Base-by-base conservation (phyloP, 2,329 filamentous ascomycete species). In the Claviceps sorghi region DNA sequence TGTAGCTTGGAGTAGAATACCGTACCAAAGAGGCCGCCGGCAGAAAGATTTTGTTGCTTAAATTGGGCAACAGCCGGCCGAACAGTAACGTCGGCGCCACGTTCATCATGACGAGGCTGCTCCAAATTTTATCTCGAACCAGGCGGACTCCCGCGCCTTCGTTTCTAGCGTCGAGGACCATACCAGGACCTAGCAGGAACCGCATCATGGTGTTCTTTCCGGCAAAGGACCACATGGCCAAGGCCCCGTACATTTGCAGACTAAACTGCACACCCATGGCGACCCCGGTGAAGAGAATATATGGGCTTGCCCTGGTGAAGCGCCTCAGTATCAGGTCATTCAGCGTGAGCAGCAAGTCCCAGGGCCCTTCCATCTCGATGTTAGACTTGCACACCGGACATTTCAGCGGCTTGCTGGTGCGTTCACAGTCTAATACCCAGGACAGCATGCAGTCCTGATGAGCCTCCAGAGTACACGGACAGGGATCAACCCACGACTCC, bases 351-450 rank as follows among this genome's bases (percentile, higher is more conserved):
- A 93, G 68, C 22, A 79, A 72, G 62, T 90, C 89, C 61, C 77
- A 79, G 15, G 86, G 86, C 48, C 90, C 82, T 49, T 84, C 78
- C 30, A 97, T 74, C 50, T 78, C 72, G 60, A 97, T 95, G 58
- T 81, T 77, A 2, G 82, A 78, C 65, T 95, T 93, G 76, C 93
- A 98, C 56, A 95, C 86, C 2, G 91, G 91, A 64, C 93, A 98
- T 51, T 79, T 72, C 57, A 96, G 80, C 55, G 82, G 82, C 52
- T 80, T 79, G 65, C 73, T 65, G 63, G 77, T 67, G 54, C 67
- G 77, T 68, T 96, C 89, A 63, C 88, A 80, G 63, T 95, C 88
- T n/a, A 87, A 84, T 19, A 97, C 84, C 90, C 90, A 98, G 61
- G 88, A 85, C 41, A 97, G 75, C 58, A 97, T 76, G 65, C 90